Conservation (phyloP, 371 early-diverging fungal species). For the Gilbertella persicaria region DNA sequence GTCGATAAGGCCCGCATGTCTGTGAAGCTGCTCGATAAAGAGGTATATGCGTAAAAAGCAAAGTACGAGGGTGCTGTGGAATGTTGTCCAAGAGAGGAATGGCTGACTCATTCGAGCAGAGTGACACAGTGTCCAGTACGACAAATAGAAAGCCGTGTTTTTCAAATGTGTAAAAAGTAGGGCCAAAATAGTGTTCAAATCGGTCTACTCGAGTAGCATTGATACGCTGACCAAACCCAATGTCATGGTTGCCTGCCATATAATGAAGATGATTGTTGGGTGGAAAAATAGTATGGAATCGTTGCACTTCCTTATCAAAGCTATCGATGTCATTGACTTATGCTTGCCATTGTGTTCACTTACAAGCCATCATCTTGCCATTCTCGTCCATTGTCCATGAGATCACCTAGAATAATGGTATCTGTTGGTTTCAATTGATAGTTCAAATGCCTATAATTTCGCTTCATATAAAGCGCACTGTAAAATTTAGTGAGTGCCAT, state of each 20-base stretch:
- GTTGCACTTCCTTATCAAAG: slow-evolving; percentile 17
- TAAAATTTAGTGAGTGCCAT: slow-evolving; percentile 69
- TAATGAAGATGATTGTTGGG: slow-evolving; percentile 22
- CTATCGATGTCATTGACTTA: too few relatives aligned
- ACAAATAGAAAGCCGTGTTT: slow-evolving; percentile 67
- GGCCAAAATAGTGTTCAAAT: slow-evolving; percentile 66
- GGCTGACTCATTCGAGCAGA: slow-evolving; percentile 45
- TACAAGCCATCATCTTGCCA: slow-evolving; percentile 59
- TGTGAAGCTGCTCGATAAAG: slow-evolving; percentile 66
- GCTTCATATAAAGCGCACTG: slow-evolving; percentile 81
- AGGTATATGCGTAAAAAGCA: slow-evolving; percentile 80
- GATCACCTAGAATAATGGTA: slow-evolving; percentile 83
- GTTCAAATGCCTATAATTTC: slow-evolving; percentile 66
- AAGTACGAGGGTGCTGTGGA: slow-evolving; percentile 42
- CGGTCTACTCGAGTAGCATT: slow-evolving; percentile 49
- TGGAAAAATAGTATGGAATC: slow-evolving; percentile 37
- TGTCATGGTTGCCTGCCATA: slow-evolving; percentile 92
- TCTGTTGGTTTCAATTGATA: slow-evolving; percentile 57
- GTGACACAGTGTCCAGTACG: slow-evolving; percentile 76
- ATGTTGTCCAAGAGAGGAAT: slow-evolving; percentile 25
- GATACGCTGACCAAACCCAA: slow-evolving; percentile 83
- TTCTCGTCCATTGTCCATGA: slow-evolving; percentile 87
- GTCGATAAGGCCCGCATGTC: slow-evolving; percentile 74
- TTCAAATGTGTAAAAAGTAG: slow-evolving; percentile 61
- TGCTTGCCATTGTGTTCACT: neutral